Percentiles rank a stretch among this genome's conserved stretches.
Evolutionary conservation across 257 asterid species (phyloP).

Genomic region (Przewalskia tangutica): DNA sequence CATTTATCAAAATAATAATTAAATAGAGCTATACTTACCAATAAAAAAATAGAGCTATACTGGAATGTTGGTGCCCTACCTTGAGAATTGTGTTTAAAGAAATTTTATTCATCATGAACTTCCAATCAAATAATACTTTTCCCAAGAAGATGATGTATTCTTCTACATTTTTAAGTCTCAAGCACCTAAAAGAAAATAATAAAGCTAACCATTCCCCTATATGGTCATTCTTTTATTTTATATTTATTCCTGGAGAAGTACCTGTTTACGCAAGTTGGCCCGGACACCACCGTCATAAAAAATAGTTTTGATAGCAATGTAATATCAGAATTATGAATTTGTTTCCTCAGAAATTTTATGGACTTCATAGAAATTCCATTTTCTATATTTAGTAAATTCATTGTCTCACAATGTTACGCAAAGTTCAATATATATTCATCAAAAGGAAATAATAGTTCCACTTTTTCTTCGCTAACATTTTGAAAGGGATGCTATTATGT

Average conservation of each 20-base stretch:
- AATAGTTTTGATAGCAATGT: not conserved
- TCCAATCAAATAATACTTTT: not conserved
- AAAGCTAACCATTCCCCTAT: not conserved
- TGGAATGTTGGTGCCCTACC: not conserved
- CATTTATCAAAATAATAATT: too few species aligned
- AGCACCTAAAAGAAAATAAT: not conserved
- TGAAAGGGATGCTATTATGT: not conserved
- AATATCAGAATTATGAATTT: not conserved
- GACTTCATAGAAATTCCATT: not conserved
- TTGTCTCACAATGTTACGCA: not conserved
- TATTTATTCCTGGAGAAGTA: not conserved
- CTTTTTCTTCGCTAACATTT: not conserved
- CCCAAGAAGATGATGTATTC: not conserved
- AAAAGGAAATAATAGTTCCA: not conserved
- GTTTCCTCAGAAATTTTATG: not conserved
- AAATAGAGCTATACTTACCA: too few species aligned
- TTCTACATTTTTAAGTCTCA: not conserved
- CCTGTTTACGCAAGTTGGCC: not conserved
- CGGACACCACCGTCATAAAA: not conserved
- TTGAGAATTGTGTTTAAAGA: not conserved
- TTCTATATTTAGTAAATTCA: not conserved
- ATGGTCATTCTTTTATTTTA: not conserved
- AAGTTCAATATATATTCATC: not conserved
- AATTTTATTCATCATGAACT: not conserved
- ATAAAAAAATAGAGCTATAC: not conserved